Base-by-base conservation (phyloP, 305 asterid species). In the Fraxinus baroniana region DNA sequence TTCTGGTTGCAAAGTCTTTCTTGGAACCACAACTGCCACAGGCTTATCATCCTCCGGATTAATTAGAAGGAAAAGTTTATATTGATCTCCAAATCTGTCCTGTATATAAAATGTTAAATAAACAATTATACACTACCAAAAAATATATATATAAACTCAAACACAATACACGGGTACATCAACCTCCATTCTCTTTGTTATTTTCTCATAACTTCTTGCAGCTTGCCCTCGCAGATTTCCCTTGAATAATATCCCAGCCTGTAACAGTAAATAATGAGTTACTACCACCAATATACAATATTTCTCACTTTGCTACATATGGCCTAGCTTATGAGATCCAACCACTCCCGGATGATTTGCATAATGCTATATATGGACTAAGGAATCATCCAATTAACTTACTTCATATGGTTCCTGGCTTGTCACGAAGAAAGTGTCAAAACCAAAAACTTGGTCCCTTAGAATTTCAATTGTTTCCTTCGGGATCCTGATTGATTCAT, bases 371-470 rank as follows among this genome's bases (percentile, higher is more conserved):
- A 46, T 30, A 30, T 70, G 20, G 57, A 36, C 41, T 62, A 81
- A 76, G 76, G 62, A 60, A 46, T 30, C 37, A 80, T 83, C 73
- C 76, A 80, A 81, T 71, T 79, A 82, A 86, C 95, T 89, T 86
- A 94, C 99, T 90, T 96, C 99, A 86, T 96, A 96, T 75, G 99
- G 98, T 92, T 96, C 98, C 86, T 96, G 98, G 92, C 94, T 92
- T 83, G 98, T 96, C 80, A 96, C 94, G 64, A 96, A 96, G 90
- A 93, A 96, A 8, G 98, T 93, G 87, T 96, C 99, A 71, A 96
- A 94, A 83, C 98, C 95, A 91, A 96, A 96, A 78, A 96, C 91
- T 92, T 94, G 98, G 84, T 96, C 94, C 89, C 88, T 93, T 81
- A 96, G 86, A 85, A 94, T 86, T 17, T 96, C 99, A 85, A 91